These are phyloP conservation scores for Suillus subalutaceus DNA, from an alignment of 768 basidiomycete species.

Conservation along the genomic window DNA sequence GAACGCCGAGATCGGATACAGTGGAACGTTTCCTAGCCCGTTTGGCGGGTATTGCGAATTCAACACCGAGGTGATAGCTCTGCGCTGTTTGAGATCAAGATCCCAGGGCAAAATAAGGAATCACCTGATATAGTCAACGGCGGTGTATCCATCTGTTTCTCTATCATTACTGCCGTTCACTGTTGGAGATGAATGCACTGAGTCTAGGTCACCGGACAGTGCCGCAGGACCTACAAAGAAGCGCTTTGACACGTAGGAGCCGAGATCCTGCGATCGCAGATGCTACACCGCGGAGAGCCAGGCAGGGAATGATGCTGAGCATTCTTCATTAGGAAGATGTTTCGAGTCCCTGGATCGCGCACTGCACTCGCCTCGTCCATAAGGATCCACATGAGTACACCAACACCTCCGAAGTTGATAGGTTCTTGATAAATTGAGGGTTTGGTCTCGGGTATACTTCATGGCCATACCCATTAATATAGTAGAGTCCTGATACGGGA, in stretches of 20 bases:
- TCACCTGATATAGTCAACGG: constrained; percentile 81
- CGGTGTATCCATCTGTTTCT: constrained; percentile 86
- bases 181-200: constrained; percentile 34
- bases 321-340: constrained; percentile 11
- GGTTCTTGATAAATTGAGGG: constrained; percentile 69
- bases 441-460: constrained; percentile 93
- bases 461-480: constrained; percentile 90
- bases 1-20: constrained; percentile 79
- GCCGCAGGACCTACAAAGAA: constrained; percentile 64
- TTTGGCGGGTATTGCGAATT: constrained; percentile 60
- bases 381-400: constrained; percentile 94
- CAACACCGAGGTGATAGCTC: constrained; percentile 70
- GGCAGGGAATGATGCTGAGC: constrained; percentile 84
- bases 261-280: constrained; percentile 74
- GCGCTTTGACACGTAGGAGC: constrained; percentile 74
- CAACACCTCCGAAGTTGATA: constrained; percentile 64
- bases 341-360: constrained; percentile 8
- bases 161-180: constrained; percentile 90
- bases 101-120: constrained; percentile 20
- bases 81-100: constrained; percentile 30
- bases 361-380: constrained; percentile 78
- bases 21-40: constrained; percentile 61
- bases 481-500: constrained; percentile 62
- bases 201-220: constrained; percentile 4
- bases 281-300: constrained; percentile 82